Evolutionary conservation across 257 asterid species (phyloP).

Genomic region (Nicotiana paniculata): DNA sequence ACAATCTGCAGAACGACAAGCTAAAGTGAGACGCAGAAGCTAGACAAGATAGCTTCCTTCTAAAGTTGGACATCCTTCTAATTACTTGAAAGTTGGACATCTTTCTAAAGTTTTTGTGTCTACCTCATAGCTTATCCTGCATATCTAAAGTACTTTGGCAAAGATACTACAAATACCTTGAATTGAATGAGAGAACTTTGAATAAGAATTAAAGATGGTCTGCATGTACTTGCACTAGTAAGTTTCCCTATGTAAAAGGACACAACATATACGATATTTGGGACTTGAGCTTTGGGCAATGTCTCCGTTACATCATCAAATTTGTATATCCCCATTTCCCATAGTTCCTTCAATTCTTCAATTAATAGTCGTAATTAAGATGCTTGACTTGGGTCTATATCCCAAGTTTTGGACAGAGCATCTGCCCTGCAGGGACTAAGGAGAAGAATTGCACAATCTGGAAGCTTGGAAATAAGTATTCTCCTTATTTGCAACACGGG

Average conservation of each 20-base stretch:
- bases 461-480: no score
- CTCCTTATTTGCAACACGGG: no score
- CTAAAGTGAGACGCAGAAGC: neutral
- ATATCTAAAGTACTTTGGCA: neutral
- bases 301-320: neutral
- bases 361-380: no score
- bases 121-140: neutral
- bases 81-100: neutral
- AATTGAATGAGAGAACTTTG: neutral
- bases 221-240: neutral
- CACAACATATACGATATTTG: neutral
- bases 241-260: neutral
- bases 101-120: neutral
- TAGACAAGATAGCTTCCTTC: no score
- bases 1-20: neutral
- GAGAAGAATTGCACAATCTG: no score
- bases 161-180: neutral
- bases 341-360: no score
- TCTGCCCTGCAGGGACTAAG: no score
- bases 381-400: no score
- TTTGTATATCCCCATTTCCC: no score
- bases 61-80: neutral
- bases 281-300: neutral
- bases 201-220: neutral
- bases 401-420: no score